Evolutionary conservation across 495 filamentous ascomycete species (phyloP).

Genomic region (Ramalina intermedia): DNA sequence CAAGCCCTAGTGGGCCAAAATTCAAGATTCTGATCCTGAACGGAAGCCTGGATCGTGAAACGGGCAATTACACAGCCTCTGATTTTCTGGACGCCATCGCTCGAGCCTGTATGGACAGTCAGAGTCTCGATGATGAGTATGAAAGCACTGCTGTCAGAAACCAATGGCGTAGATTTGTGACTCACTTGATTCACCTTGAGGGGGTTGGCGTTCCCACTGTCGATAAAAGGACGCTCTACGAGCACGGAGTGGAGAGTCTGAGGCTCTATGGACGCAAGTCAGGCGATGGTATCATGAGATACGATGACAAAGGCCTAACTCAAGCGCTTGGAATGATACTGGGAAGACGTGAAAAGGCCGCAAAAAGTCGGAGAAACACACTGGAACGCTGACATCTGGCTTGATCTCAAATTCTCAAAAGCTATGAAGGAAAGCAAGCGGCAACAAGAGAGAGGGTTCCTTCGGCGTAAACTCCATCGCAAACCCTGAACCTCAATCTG

Average conservation of each 20-base stretch:
- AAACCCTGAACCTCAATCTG: no score
- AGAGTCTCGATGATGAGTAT: conserved; percentile 15
- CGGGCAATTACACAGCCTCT: conserved; percentile 56
- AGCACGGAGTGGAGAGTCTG: conserved; percentile 61
- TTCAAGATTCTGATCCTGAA: conserved; percentile 83
- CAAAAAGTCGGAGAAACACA: conserved; percentile 55
- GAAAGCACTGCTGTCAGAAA: conserved; percentile 6
- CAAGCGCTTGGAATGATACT: conserved; percentile 68
- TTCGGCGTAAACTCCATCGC: no score
- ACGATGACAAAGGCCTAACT: conserved; percentile 62
- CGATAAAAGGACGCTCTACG: conserved; percentile 45
- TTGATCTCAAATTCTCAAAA: no score
- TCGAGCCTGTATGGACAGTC: conserved; percentile 39
- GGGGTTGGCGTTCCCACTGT: conserved; percentile 56
- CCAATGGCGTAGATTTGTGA: conserved; percentile 47
- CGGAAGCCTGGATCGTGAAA: conserved; percentile 70
- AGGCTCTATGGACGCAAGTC: conserved; percentile 58
- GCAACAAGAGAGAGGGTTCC: no score
- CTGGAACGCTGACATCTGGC: conserved; percentile 21
- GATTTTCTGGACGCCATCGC: conserved; percentile 74
- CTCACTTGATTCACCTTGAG: conserved; percentile 71
- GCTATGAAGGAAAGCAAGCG: no score
- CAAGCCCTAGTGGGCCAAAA: conserved; percentile 9
- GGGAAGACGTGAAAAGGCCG: conserved; percentile 43
- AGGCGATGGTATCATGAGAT: conserved; percentile 43